Conservation (phyloP, 495 filamentous ascomycete species). For the Glutinoglossum americanum region DNA sequence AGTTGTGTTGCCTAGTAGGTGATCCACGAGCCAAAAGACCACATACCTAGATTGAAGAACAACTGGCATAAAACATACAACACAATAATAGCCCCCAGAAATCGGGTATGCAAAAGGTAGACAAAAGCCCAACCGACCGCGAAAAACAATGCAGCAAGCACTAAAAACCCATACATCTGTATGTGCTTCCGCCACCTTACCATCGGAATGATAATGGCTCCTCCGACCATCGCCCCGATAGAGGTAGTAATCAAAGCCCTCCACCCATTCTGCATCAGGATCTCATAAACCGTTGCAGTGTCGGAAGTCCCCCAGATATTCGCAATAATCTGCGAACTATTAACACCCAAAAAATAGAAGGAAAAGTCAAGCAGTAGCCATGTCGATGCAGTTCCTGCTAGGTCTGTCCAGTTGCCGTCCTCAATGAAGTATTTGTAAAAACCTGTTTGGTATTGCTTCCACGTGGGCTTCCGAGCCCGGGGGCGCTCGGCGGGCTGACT, state of each 20-base stretch:
- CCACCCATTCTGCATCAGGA: constrained; percentile 9
- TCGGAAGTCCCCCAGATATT: constrained; percentile 28
- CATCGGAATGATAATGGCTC: constrained; percentile 21
- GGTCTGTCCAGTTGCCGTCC: constrained; percentile 8
- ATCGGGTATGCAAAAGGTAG: constrained; percentile 17
- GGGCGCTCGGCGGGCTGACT: neutral
- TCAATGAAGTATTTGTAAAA: neutral
- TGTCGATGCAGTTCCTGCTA: constrained; percentile 24
- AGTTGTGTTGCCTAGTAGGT: neutral
- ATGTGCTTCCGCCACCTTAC: constrained; percentile 23
- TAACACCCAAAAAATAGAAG: constrained; percentile 34
- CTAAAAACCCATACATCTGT: constrained; percentile 27
- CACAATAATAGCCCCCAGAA: constrained; percentile 13
- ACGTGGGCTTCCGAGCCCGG: neutral
- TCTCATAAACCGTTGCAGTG: constrained; percentile 6
- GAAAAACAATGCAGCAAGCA: constrained; percentile 26
- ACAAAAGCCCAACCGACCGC: constrained; percentile 26
- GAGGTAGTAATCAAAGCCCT: constrained; percentile 17
- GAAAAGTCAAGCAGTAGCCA: constrained; percentile 34
- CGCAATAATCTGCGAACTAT: constrained; percentile 31
- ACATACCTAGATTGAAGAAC: constrained; percentile 36
- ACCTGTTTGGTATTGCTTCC: neutral
- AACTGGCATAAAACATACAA: constrained; percentile 38
- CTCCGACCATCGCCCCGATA: constrained; percentile 26
- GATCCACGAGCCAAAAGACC: neutral